Evolutionary conservation across 1,284 basidiomycete species (phyloP).

Genomic region (Cryptococcus sp.): DNA sequence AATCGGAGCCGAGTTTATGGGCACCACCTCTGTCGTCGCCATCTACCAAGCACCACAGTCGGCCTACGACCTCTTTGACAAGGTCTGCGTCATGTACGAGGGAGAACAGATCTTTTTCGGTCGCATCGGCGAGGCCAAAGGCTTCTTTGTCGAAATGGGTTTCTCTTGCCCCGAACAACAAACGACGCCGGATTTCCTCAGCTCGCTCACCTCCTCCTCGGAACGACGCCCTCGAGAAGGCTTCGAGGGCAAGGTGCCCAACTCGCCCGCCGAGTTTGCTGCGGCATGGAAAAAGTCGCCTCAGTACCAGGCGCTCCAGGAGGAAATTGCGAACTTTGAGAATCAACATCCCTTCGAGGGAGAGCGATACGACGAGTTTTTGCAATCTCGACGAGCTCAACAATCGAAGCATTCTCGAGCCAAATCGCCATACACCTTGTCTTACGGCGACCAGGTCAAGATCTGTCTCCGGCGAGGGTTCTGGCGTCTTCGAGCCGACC

Average conservation of each 20-base stretch:
- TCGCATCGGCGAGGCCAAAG: slow-evolving; percentile 61
- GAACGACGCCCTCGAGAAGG: slow-evolving; percentile 56
- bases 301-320: slow-evolving; percentile 39
- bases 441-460: slow-evolving; percentile 45
- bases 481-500: slow-evolving; percentile 45
- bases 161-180: slow-evolving; percentile 54
- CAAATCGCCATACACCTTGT: slow-evolving; percentile 47
- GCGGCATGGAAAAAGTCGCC: slow-evolving; percentile 39
- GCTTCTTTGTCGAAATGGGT: slow-evolving; percentile 72
- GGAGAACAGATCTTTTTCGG: slow-evolving; percentile 82
- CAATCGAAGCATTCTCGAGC: slow-evolving; percentile 46
- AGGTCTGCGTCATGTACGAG: slow-evolving; percentile 68
- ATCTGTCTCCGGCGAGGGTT: slow-evolving; percentile 47
- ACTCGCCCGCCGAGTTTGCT: slow-evolving; percentile 58
- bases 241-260: slow-evolving; percentile 52
- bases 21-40: slow-evolving; percentile 42
- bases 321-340: slow-evolving; percentile 45
- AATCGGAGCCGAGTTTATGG: slow-evolving; percentile 49
- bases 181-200: slow-evolving; percentile 56
- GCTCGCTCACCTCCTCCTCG: slow-evolving; percentile 56
- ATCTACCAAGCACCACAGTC: slow-evolving; percentile 52
- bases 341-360: slow-evolving; percentile 43
- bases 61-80: slow-evolving; percentile 58
- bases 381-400: slow-evolving; percentile 44
- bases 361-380: slow-evolving; percentile 44